A percentile compares a stretch with the other conserved stretches of the same genome.
Evolutionary conservation across 2,329 filamentous ascomycete species (phyloP).

Genomic region (Fusarium neocosmosporiellum): DNA sequence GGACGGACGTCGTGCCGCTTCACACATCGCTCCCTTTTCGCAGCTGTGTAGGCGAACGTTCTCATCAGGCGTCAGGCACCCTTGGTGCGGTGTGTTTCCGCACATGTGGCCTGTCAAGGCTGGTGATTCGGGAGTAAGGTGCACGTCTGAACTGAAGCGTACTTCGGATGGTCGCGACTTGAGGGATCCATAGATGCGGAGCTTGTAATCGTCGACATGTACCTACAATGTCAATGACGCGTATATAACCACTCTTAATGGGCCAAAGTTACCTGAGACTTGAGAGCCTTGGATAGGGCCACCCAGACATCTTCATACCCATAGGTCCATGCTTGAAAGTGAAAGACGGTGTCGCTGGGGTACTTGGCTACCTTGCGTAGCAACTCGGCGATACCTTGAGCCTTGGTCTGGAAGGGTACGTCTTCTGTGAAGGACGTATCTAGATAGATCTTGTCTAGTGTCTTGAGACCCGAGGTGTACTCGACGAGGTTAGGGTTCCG

Average conservation of each 20-base stretch:
- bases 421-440: slow-evolving; percentile 80
- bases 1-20: slow-evolving; percentile 56
- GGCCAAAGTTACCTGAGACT: slow-evolving; percentile 63
- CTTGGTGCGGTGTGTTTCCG: slow-evolving; percentile 76
- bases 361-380: slow-evolving; percentile 75
- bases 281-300: slow-evolving; percentile 76
- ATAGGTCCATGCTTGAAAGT: slow-evolving; percentile 91
- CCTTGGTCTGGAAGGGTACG: slow-evolving; percentile 68
- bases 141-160: slow-evolving; percentile 54
- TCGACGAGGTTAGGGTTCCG: slow-evolving; percentile 80
- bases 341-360: slow-evolving; percentile 80
- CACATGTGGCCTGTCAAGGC: slow-evolving; percentile 78
- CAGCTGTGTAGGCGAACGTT: slow-evolving; percentile 84
- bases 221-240: slow-evolving; percentile 59
- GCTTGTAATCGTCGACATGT: slow-evolving; percentile 86
- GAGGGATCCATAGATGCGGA: slow-evolving; percentile 76
- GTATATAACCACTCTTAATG: too few species aligned
- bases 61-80: slow-evolving; percentile 76
- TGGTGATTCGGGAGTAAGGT: slow-evolving; percentile 69
- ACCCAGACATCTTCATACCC: slow-evolving; percentile 93
- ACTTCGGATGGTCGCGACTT: slow-evolving; percentile 55
- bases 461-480: slow-evolving; percentile 74
- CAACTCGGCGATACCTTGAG: slow-evolving; percentile 80
- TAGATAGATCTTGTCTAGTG: slow-evolving; percentile 84
- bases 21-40: slow-evolving; percentile 76